These are phyloP conservation scores for Ascochyta viciae-villosae DNA, from an alignment of 2,329 filamentous ascomycete genomes.

Conservation along the genomic window DNA sequence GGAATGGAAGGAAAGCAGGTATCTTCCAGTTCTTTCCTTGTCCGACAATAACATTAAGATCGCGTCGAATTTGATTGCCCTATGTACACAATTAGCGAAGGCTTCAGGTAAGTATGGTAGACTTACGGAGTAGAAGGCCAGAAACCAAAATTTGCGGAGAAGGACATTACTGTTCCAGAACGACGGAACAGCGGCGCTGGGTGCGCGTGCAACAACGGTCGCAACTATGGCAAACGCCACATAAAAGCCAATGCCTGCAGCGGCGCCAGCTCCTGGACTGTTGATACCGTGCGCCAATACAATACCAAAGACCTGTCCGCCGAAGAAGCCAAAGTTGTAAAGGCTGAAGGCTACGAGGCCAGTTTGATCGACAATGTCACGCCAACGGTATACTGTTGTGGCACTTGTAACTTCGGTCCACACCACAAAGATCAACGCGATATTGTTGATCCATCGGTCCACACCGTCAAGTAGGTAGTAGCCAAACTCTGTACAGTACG, in stretches of 20 bases:
- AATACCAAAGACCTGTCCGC: constrained; percentile 61
- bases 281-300: constrained; percentile 56
- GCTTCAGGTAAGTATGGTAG: background rate
- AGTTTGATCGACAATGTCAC: constrained; percentile 55
- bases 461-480: constrained; percentile 63
- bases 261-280: constrained; percentile 56
- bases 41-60: constrained; percentile 63
- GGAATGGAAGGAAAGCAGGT: constrained; percentile 58
- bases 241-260: constrained; percentile 62
- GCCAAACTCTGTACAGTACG: constrained; percentile 65
- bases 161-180: constrained; percentile 53
- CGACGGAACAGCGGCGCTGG: constrained; percentile 51
- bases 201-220: constrained; percentile 52
- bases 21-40: constrained; percentile 64
- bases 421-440: constrained; percentile 62
- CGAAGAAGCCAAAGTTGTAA: constrained; percentile 62
- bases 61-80: constrained; percentile 64
- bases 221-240: constrained; percentile 52
- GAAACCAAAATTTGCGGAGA: constrained; percentile 58
- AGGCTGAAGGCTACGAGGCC: constrained; percentile 54
- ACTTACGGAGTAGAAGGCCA: constrained; percentile 65
- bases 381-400: constrained; percentile 62
- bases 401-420: constrained; percentile 61
- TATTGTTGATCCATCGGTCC: constrained; percentile 64
- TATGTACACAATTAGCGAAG: constrained; percentile 27